These are phyloP conservation scores for Microsporum ferrugineum DNA, from an alignment of 2,329 filamentous ascomycete species.

Conservation along the genomic window DNA sequence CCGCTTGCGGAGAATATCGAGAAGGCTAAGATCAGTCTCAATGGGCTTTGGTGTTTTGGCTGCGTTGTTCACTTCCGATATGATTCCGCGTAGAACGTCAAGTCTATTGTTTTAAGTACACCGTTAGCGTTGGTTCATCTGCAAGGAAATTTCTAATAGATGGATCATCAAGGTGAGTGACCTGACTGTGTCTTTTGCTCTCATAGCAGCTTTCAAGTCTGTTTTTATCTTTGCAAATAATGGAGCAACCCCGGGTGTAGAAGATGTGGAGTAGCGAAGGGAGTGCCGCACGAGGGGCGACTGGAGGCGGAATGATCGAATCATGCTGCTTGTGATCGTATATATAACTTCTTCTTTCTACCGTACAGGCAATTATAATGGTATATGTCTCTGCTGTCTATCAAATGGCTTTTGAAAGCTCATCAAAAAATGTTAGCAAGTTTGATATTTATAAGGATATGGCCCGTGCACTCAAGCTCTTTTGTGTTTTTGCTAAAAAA, in stretches of 20 bases:
- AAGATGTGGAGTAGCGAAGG: conserved; percentile 30
- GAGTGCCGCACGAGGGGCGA: conserved; percentile 15
- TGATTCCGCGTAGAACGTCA: conserved; percentile 38
- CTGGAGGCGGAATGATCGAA: conserved; percentile 22
- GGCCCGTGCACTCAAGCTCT: background rate
- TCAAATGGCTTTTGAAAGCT: no score
- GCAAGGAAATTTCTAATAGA: background rate
- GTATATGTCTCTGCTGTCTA: background rate
- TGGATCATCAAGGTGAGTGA: conserved; percentile 15
- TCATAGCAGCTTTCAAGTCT: conserved; percentile 41
- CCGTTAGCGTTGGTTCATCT: conserved; percentile 3
- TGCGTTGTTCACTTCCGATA: conserved; percentile 41
- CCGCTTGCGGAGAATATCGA: conserved; percentile 38
- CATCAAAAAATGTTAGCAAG: no score
- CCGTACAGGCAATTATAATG: background rate
- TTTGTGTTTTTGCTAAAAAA: background rate
- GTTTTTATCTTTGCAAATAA: conserved; percentile 35
- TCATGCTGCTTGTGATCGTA: conserved; percentile 19
- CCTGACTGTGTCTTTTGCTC: conserved; percentile 38
- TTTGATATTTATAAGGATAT: background rate
- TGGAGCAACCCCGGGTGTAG: conserved; percentile 26
- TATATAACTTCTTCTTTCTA: background rate
- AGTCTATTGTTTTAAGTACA: conserved; percentile 23
- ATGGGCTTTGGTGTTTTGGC: conserved; percentile 37
- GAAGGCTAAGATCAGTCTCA: conserved; percentile 36